Evolutionary conservation across 176 grass and related monocot species (phyloP).

Genomic region (Paspalum vaginatum): DNA sequence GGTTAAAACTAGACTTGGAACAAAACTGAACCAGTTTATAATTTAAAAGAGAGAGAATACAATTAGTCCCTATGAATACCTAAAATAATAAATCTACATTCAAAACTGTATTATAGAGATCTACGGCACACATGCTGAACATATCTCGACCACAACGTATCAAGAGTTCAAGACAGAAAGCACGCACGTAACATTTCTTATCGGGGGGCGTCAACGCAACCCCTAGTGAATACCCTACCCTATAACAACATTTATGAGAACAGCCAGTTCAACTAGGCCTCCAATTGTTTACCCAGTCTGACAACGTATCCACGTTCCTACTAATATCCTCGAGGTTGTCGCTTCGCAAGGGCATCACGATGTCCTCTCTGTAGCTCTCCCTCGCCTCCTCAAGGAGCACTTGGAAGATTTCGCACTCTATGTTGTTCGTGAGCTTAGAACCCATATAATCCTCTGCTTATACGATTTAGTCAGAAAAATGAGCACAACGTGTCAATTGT

Average conservation of each 20-base stretch:
- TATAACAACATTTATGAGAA: background rate
- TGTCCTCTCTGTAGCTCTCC: slow-evolving; percentile 75
- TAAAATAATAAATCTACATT: too few relatives aligned
- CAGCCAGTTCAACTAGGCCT: slow-evolving; percentile 13
- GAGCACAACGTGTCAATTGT: background rate
- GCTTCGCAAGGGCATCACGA: slow-evolving; percentile 74
- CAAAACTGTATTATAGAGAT: too few relatives aligned
- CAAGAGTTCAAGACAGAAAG: background rate
- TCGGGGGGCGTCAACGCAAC: too few relatives aligned
- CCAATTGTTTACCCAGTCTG: slow-evolving; percentile 89
- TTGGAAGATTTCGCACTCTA: slow-evolving; percentile 97
- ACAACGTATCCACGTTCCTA: slow-evolving; percentile 67
- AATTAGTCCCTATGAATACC: too few relatives aligned
- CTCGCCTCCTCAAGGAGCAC: slow-evolving; percentile 89
- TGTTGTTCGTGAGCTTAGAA: slow-evolving; percentile 88
- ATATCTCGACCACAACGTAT: too few relatives aligned
- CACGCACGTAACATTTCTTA: background rate
- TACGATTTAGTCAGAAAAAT: slow-evolving; percentile 5
- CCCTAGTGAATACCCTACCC: background rate
- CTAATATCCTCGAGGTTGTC: slow-evolving; percentile 92
- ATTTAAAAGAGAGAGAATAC: too few relatives aligned
- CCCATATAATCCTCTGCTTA: slow-evolving; percentile 83
- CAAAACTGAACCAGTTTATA: too few relatives aligned
- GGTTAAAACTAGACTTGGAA: too few relatives aligned
- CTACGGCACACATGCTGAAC: too few relatives aligned